Evolutionary conservation across 2,329 filamentous ascomycete genomes (phyloP).

Genomic region (Mariannaea elegans): DNA sequence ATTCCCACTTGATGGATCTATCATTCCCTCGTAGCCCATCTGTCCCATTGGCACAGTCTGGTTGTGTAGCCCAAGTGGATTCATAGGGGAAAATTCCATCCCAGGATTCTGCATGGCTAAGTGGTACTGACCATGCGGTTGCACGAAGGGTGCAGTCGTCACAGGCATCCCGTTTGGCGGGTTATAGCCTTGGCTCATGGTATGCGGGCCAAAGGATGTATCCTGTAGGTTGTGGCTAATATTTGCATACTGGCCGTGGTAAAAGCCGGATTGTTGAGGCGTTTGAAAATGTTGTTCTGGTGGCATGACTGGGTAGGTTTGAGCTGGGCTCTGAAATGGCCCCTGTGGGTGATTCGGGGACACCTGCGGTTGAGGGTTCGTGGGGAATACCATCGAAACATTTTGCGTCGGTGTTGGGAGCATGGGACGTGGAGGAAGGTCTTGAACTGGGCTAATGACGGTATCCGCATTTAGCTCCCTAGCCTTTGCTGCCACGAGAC

Average conservation of each 20-base stretch:
- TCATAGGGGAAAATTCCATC: constrained; percentile 45
- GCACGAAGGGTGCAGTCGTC: constrained; percentile 36
- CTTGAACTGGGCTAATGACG: constrained; percentile 73
- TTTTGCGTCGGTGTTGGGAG: constrained; percentile 39
- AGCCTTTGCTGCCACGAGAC: constrained; percentile 59
- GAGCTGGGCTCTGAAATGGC: constrained; percentile 29
- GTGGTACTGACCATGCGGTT: constrained; percentile 30
- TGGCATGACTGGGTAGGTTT: constrained; percentile 41
- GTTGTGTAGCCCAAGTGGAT: constrained; percentile 45
- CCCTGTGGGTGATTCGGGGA: constrained; percentile 31
- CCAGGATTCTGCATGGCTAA: constrained; percentile 38
- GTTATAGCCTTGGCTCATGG: constrained; percentile 39
- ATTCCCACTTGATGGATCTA: constrained; percentile 44
- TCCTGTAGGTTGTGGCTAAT: constrained; percentile 41
- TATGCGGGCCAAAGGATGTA: constrained; percentile 37
- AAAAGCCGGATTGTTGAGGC: constrained; percentile 34
- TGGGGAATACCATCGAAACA: constrained; percentile 30
- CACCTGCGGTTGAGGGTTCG: constrained; percentile 29
- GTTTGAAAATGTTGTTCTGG: constrained; percentile 26
- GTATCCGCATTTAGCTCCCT: constrained; percentile 67
- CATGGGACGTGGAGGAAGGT: constrained; percentile 50
- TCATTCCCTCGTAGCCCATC: constrained; percentile 44
- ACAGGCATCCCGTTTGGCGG: constrained; percentile 36
- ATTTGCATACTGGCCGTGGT: constrained; percentile 39
- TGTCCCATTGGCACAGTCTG: constrained; percentile 39